These are phyloP conservation scores for Pisolithus sp. DNA, from an alignment of 768 basidiomycete species.

Conservation along the genomic window DNA sequence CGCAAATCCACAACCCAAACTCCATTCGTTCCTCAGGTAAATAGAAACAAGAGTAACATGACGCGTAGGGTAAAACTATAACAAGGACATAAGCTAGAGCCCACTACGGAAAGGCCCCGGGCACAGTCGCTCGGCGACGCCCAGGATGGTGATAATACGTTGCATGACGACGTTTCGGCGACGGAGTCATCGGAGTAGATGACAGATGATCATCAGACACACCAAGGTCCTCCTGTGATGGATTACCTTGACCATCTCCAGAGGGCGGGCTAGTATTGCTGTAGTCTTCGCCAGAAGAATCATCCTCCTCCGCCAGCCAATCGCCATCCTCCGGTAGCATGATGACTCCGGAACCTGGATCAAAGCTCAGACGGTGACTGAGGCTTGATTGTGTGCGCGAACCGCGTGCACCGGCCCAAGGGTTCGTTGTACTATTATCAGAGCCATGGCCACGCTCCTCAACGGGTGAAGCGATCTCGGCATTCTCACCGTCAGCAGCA, in stretches of 20 bases:
- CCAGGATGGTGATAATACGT: slow-evolving; percentile 90
- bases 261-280: slow-evolving; percentile 25
- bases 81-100: slow-evolving; percentile 15
- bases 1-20: too few species aligned
- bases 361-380: slow-evolving; percentile 70
- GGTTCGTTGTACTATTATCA: slow-evolving; percentile 37
- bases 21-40: too few species aligned
- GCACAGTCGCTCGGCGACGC: slow-evolving; percentile 42
- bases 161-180: slow-evolving; percentile 54
- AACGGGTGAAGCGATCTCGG: neutral
- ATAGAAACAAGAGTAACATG: too few species aligned
- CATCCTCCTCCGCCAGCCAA: slow-evolving; percentile 56
- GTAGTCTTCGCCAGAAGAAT: slow-evolving; percentile 40
- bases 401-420: slow-evolving; percentile 48
- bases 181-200: slow-evolving; percentile 22
- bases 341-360: slow-evolving; percentile 83
- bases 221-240: slow-evolving; percentile 21
- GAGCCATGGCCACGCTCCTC: slow-evolving; percentile 19
- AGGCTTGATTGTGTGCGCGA: slow-evolving; percentile 24
- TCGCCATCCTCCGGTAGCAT: slow-evolving; percentile 72
- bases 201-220: slow-evolving; percentile 1
- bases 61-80: neutral
- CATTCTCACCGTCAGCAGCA: slow-evolving; percentile 5
- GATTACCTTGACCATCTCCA: slow-evolving; percentile 10
- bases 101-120: slow-evolving; percentile 46